Evolutionary conservation across 2,329 filamentous ascomycete species (phyloP), one percentile per base, ranked within the genome.

Genomic region (Trichoderma sp.): DNA sequence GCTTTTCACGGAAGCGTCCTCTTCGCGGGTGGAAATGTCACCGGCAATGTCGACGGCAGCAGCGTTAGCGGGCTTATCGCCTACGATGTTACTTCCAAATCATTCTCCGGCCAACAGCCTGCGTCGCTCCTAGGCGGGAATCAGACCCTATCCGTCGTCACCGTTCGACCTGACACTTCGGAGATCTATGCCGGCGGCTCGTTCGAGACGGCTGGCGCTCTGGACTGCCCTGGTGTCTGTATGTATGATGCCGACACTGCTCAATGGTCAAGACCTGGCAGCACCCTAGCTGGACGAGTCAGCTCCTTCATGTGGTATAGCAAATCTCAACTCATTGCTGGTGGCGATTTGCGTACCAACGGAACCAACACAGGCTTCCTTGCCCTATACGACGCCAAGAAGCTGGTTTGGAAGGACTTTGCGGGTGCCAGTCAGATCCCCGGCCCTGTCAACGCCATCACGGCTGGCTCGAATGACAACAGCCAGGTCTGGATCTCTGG

Each of bases 181-280:
- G 88, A 95, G 60, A 84, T 99, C 13, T 99, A 91, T 75, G 91
- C 99, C 35, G 94, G 91, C 42, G 95, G 95, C 35, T 88, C 86
- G 10, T 99, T 98, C 75, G 83, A 87, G n/a, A 87, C 86, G 35
- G 95, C 93, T 19, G 95, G 95, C 32, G 90, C 90, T 5, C 85
- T 98, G 34, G 89, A 87, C 50, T 99, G 95, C 76, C 89, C 90
- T 4, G 89, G 88, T 56, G 86, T 99, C 27, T 99, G 95, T 79
- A 83, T 90, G 68, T 97, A 92, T 80, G 89, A 91, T 75, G 87
- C 89, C 2, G 81, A 86, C 8, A 84, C 84, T 5, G 86, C 84
- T 15, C 90, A 94, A 74, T 99, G 94, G 94, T 90, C 85, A 73
- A 87, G 90, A 42, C 91, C 93, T 15, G 93, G 93, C 9, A 87